Evolutionary conservation across 2,329 filamentous ascomycete genomes (phyloP).

Genomic region (Pochonia chlamydosporia): DNA sequence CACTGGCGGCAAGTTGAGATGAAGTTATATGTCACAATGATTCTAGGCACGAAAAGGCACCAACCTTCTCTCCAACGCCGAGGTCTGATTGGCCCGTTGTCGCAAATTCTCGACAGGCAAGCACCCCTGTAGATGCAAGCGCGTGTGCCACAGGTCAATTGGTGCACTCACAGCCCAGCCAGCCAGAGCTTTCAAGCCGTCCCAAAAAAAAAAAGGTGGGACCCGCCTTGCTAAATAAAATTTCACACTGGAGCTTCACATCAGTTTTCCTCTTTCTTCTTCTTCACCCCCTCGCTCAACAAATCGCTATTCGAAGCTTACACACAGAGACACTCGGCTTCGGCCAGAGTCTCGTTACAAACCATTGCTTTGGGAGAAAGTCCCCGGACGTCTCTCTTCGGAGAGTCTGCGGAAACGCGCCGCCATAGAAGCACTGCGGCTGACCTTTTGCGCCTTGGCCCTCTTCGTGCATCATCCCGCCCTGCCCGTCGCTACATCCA

Average conservation of each 20-base stretch:
- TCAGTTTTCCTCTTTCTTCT: conserved; percentile 21
- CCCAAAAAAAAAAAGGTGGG: conserved; percentile 4
- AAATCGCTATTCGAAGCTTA: conserved; percentile 99
- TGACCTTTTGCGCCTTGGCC: conserved; percentile 62
- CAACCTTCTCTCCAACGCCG: not conserved
- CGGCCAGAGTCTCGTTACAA: conserved; percentile 28
- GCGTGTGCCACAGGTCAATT: no score
- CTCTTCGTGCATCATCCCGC: conserved; percentile 32
- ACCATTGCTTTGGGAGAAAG: conserved; percentile 96
- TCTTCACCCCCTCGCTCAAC: conserved; percentile 81
- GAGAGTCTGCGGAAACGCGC: conserved; percentile 84
- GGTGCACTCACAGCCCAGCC: no score
- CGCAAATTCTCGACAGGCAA: conserved; percentile 7
- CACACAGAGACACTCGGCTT: conserved; percentile 61
- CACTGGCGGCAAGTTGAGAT: not conserved
- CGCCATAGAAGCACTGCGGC: conserved; percentile 99
- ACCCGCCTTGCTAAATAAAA: conserved; percentile 20
- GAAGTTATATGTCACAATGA: not conserved
- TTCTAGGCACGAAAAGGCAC: not conserved
- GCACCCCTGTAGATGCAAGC: conserved; percentile 7
- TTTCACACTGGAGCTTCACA: conserved; percentile 10
- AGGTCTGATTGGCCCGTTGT: conserved; percentile 4
- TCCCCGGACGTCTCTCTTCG: conserved; percentile 79
- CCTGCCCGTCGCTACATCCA: conserved; percentile 42
- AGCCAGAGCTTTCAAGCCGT: no score